These are phyloP conservation scores for Pleurotus tuoliensis DNA, from an alignment of 768 basidiomycete genomes.

Conservation along the genomic window DNA sequence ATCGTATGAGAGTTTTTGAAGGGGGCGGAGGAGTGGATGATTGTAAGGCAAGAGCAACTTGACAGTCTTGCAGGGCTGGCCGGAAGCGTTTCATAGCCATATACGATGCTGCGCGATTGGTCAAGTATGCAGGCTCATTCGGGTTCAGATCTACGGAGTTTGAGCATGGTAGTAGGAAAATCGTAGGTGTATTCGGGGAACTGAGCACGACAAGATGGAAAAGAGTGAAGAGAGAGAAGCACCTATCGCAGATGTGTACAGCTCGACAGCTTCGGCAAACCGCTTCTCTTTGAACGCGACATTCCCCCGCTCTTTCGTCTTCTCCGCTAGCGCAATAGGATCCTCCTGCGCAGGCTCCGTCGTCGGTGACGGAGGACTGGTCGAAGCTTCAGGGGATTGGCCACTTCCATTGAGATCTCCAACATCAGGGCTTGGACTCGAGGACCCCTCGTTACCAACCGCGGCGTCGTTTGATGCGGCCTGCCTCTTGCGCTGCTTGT, in stretches of 20 bases:
- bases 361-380: conserved; percentile 11
- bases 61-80: conserved; percentile 74
- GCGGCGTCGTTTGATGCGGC: conserved; percentile 10
- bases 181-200: conserved; percentile 2
- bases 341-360: conserved; percentile 24
- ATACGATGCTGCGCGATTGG: conserved; percentile 83
- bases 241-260: conserved; percentile 78
- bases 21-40: conserved; percentile 43
- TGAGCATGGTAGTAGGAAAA: conserved; percentile 1
- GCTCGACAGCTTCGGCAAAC: conserved; percentile 66
- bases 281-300: conserved; percentile 62
- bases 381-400: conserved; percentile 18
- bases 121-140: conserved; percentile 70
- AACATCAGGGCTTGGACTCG: not conserved
- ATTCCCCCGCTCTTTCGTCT: conserved; percentile 74
- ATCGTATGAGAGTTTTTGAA: conserved; percentile 75
- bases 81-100: conserved; percentile 80
- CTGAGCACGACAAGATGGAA: conserved; percentile 1
- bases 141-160: conserved; percentile 49
- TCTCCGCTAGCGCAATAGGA: conserved; percentile 47
- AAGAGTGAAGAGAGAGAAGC: conserved; percentile 13
- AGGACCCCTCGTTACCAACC: conserved; percentile 1
- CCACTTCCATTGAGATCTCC: not conserved
- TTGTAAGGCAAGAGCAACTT: conserved; percentile 66
- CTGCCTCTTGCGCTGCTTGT: conserved; percentile 17